phyloP scores from a whole-genome alignment of 352 stramenopile species.

The Phytophthora sojae region DNA sequence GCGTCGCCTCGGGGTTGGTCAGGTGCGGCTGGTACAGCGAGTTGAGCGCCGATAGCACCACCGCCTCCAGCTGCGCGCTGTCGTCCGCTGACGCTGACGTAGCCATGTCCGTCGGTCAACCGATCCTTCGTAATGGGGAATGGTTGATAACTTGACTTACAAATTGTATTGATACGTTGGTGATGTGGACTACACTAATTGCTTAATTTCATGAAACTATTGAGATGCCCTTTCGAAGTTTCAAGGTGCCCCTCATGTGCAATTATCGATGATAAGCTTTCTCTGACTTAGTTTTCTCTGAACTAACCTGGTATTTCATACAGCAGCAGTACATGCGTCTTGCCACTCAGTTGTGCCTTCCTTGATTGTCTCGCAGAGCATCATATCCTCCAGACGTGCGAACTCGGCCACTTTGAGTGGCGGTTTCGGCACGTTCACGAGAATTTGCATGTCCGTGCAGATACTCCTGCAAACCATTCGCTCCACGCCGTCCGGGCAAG shows the following conservation, averaged over 20 bases:
- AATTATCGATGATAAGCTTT: too few species aligned
- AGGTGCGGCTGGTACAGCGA: conserved; percentile 70
- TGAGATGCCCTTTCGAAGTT: too few species aligned
- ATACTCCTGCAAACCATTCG: conserved; percentile 39
- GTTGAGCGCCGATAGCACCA: conserved; percentile 58
- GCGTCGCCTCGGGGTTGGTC: conserved; percentile 57
- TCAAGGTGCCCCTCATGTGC: too few species aligned
- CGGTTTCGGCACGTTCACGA: conserved; percentile 11
- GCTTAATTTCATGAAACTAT: too few species aligned
- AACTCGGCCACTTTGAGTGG: conserved; percentile 28
- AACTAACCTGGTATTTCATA: neutral
- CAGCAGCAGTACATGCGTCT: conserved; percentile 7
- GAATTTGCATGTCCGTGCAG: conserved; percentile 38
- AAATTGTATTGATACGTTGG: neutral
- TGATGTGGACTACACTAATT: neutral
- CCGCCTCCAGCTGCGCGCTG: conserved; percentile 29
- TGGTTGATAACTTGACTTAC: neutral
- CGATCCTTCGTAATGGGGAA: neutral
- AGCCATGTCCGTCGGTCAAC: neutral
- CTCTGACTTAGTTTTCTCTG: too few species aligned
- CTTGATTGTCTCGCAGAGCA: conserved; percentile 28
- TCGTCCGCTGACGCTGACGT: neutral
- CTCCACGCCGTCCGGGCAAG: conserved; percentile 34
- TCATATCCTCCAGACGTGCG: conserved; percentile 33
- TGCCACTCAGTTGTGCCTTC: conserved; percentile 33